Evolutionary conservation across 2,329 filamentous ascomycete species (phyloP), one percentile per base, ranked within the genome.

Genomic region (Neonectria hederae): DNA sequence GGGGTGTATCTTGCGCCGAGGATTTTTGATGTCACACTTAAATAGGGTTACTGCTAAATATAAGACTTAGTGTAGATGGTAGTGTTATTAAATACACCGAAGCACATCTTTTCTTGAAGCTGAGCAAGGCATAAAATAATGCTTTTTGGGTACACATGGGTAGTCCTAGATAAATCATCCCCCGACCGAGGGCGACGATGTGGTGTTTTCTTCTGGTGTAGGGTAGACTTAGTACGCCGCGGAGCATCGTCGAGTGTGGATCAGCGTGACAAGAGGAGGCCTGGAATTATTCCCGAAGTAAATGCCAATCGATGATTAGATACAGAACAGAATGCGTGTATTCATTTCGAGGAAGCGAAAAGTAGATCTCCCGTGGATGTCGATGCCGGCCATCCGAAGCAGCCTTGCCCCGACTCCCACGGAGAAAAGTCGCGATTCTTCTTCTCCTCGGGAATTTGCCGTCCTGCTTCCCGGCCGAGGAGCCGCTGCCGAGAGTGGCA

Each of bases 401-500:
- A 42, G 5, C 38, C n/a, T 13, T 13, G 38, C 5, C n/a, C 7
- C n/a, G 9, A 24, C 13, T 11, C 28, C 0, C 48, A 30, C 48
- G 48, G 48, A 51, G 48, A 51, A 51, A 51, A 35, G 48, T 35
- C 48, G 48, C 48, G 26, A 32, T 57, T 28, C 35, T 19, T 32
- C n/a, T 30, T 21, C 5, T 5, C 21, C 14, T 21, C 49, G 46
- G 42, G 8, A 6, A 53, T 63, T 6, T 54, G 46, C 52, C 32
- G 28, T 45, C n/a, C 5, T 21, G 14, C 9, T 40, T 49, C 14
- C 51, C 55, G 54, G 35, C 61, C 61, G 55, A 54, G 55, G 61
- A 54, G 19, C 26, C n/a, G 26, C 13, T 63, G 51, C 61, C 61
- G 55, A 59, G 43, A 30, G 35, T 22, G 19, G 28, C 32, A 59